Conservation (phyloP, 441 rosid species). For the Gossypium schwendimanii region DNA sequence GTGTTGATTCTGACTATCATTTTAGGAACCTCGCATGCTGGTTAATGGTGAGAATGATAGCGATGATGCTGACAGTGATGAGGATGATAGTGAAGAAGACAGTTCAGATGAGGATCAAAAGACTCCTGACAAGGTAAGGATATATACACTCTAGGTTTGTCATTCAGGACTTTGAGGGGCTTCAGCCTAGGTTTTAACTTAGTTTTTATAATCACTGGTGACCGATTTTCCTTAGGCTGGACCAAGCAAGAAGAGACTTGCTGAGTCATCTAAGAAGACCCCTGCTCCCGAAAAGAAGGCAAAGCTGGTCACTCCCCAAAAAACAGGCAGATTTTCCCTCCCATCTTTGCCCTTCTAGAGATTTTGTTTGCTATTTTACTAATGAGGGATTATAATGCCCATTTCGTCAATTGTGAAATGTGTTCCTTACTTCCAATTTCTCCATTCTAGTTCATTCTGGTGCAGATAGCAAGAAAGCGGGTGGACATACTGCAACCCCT, state of each 20-base stretch:
- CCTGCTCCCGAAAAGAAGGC: constrained; percentile 53
- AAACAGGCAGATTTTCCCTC: constrained; percentile 39
- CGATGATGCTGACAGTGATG: constrained; percentile 23
- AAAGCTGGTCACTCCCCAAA: constrained; percentile 55
- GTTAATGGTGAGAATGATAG: constrained; percentile 25
- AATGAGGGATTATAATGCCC: neutral
- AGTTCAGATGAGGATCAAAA: constrained; percentile 29
- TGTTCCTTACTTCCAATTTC: neutral
- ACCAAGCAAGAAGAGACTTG: constrained; percentile 57
- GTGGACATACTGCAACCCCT: constrained; percentile 61
- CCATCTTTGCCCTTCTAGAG: neutral
- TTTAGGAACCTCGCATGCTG: constrained; percentile 19
- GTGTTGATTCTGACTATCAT: neutral
- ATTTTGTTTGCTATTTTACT: constrained; percentile 1
- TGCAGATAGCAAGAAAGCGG: constrained; percentile 48
- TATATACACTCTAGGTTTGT: neutral
- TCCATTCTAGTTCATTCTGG: neutral
- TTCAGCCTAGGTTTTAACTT: neutral
- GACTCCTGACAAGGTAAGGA: constrained; percentile 38
- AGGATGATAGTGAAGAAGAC: constrained; percentile 37
- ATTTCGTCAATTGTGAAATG: neutral
- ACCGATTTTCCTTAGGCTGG: constrained; percentile 29
- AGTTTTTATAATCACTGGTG: neutral
- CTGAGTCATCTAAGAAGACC: constrained; percentile 37
- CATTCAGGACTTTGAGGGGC: neutral